Evolutionary conservation across 2,329 filamentous ascomycete species (phyloP), one percentile per base, ranked within the genome.

Genomic region (Epichloe coenophiala): DNA sequence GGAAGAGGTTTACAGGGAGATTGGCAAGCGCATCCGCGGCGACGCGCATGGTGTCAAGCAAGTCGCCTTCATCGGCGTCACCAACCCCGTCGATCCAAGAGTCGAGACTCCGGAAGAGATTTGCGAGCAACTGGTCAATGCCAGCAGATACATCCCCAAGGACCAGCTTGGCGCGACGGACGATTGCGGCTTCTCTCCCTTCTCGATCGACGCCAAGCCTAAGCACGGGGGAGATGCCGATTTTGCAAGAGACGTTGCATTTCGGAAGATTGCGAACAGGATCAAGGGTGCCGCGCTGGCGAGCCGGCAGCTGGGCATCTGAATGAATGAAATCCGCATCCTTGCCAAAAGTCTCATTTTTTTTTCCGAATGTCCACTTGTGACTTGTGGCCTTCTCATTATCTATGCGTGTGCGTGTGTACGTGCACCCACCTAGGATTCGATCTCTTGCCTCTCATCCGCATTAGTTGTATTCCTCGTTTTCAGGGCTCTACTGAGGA

Each of bases 101-200:
- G 46, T 53, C 17, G 53, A 55, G 37, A 49, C 33, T 1, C 53
- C 53, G n/a, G 51, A 53, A 12, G 19, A 55, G 33, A 51, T 55
- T 42, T 43, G 42, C 19, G 51, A 55, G 19, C 31, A 53, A 19
- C 43, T 55, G 19, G 15, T 55, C 19, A 37, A 45, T 5, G 53
- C 53, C 4, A 47, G 51, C 38, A 44, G 51, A 33, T 51, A 51
- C 31, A 55, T 53, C 35, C 42, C 51, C 2, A 19, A 27, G 0
- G 53, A 55, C 12, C 53, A 55, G 35, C 39, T 55, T 3, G 53
- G 53, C 4, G 53, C 51, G 12, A 53, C 53, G 12, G 51, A 55
- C 38, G 49, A 55, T 37, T 55, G 53, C 33, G 53, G 53, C 5
- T 53, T 55, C 44, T 53, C 53, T 11, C 53, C 53, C 1, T 55